phyloP scores from a whole-genome alignment of 805 yeast species.

The Starmerella sirachaensis region DNA sequence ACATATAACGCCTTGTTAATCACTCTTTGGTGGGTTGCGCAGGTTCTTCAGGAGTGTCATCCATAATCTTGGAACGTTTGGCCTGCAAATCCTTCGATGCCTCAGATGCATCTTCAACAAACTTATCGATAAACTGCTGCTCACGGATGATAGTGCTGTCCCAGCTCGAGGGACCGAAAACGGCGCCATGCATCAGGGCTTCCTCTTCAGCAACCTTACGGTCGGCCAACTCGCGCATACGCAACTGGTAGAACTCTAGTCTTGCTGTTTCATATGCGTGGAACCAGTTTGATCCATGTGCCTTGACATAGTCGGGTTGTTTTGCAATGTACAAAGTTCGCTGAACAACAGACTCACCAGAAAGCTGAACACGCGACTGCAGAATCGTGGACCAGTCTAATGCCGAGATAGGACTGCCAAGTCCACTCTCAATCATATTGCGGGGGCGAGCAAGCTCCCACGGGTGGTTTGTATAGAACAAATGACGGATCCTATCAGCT shows the following conservation, averaged over 20 bases:
- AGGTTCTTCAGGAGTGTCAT: conserved; percentile 17
- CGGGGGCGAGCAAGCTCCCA: conserved; percentile 96
- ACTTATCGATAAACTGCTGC: conserved; percentile 53
- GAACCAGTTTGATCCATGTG: conserved; percentile 25
- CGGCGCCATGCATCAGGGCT: conserved; percentile 72
- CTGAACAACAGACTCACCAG: conserved; percentile 82
- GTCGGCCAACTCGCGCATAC: conserved; percentile 75
- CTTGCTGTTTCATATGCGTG: conserved; percentile 79
- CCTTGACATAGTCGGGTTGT: conserved; percentile 23
- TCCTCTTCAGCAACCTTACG: conserved; percentile 67
- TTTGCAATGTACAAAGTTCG: conserved; percentile 49
- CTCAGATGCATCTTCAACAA: conserved; percentile 61
- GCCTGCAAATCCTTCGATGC: conserved; percentile 36
- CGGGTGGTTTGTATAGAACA: conserved; percentile 88
- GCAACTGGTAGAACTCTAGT: conserved; percentile 72
- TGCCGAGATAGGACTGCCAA: not conserved
- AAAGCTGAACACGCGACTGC: conserved; percentile 63
- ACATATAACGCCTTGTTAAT: not conserved
- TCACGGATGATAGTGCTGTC: conserved; percentile 63
- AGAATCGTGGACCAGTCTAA: conserved; percentile 67
- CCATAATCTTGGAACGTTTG: conserved; percentile 22
- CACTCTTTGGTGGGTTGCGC: not conserved
- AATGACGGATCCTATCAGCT: conserved; percentile 71
- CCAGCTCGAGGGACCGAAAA: conserved; percentile 48
- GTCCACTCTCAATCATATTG: conserved; percentile 57